phyloP scores from a whole-genome alignment of 352 stramenopile species.

The Globisporangium cederbergense region DNA sequence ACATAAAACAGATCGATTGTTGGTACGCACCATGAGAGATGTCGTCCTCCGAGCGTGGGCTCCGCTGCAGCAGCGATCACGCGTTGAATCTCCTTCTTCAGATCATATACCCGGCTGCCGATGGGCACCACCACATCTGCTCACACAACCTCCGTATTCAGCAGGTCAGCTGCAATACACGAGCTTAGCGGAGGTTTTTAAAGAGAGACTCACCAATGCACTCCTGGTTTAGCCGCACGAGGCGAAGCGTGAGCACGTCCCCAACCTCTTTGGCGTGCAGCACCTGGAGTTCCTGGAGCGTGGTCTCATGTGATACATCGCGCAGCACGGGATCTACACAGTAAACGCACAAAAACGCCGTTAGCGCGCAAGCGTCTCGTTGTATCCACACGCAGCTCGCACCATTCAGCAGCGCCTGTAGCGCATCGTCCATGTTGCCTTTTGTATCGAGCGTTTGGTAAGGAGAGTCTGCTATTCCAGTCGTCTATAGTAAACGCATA shows the following conservation, averaged over 20 bases:
- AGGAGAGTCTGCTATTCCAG: background rate
- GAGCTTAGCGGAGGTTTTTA: background rate
- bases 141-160: background rate
- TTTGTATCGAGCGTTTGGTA: background rate
- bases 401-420: constrained; percentile 17
- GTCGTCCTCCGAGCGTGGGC: constrained; percentile 1
- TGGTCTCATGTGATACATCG: constrained; percentile 9
- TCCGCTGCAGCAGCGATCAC: constrained; percentile 3
- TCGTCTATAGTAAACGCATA: background rate
- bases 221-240: constrained; percentile 17
- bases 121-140: constrained; percentile 14
- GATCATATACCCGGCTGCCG: constrained; percentile 7
- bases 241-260: constrained; percentile 16
- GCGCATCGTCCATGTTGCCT: constrained; percentile 13
- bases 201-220: constrained; percentile 9
- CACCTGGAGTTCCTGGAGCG: constrained; percentile 17
- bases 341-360: background rate
- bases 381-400: background rate
- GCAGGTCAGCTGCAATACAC: background rate
- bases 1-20: background rate
- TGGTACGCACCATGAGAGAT: constrained; percentile 16
- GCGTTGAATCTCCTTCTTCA: constrained; percentile 15
- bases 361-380: background rate
- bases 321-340: constrained; percentile 18
- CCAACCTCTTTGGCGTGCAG: constrained; percentile 15